Evolutionary conservation across 1,284 basidiomycete species (phyloP).

Genomic region (Hypsizygus ulmarius): DNA sequence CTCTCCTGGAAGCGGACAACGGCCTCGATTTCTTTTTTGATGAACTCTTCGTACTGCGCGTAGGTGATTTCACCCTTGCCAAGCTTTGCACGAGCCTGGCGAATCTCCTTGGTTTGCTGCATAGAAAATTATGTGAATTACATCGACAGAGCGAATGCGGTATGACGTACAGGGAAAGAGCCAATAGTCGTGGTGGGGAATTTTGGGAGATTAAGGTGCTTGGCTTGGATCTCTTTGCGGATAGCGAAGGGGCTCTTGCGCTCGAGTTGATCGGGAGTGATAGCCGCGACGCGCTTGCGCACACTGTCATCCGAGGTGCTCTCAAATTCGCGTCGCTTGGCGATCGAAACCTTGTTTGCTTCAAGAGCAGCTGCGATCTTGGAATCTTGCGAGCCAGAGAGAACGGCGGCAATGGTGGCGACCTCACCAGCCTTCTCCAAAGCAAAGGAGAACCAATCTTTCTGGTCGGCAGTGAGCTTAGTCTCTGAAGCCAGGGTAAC

Average conservation of each 20-base stretch:
- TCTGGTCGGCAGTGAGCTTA: slow-evolving; percentile 88
- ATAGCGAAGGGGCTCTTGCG: slow-evolving; percentile 89
- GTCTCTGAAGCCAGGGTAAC: slow-evolving; percentile 93
- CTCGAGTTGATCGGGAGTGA: slow-evolving; percentile 86
- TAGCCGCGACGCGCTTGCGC: slow-evolving; percentile 91
- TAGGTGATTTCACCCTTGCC: slow-evolving; percentile 89
- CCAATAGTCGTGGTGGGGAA: slow-evolving; percentile 99
- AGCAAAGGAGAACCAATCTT: slow-evolving; percentile 99
- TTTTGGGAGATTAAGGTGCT: slow-evolving; percentile 88
- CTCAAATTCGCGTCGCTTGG: slow-evolving; percentile 96
- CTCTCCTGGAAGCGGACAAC: slow-evolving; percentile 98
- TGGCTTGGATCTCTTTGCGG: slow-evolving; percentile 88
- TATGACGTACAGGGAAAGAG: slow-evolving; percentile 80
- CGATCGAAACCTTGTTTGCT: slow-evolving; percentile 90
- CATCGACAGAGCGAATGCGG: slow-evolving; percentile 1
- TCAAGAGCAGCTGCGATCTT: slow-evolving; percentile 71
- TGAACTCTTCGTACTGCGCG: slow-evolving; percentile 95
- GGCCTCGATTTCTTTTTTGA: slow-evolving; percentile 95
- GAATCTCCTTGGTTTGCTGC: slow-evolving; percentile 99
- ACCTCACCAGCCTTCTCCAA: slow-evolving; percentile 96
- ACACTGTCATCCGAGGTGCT: slow-evolving; percentile 92
- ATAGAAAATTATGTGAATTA: slow-evolving; percentile 8
- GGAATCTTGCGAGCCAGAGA: slow-evolving; percentile 81
- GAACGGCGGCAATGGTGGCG: slow-evolving; percentile 78
- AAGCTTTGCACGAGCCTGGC: slow-evolving; percentile 91